Evolutionary conservation across 768 basidiomycete genomes (phyloP).

Genomic region (Tulasnella sp.): DNA sequence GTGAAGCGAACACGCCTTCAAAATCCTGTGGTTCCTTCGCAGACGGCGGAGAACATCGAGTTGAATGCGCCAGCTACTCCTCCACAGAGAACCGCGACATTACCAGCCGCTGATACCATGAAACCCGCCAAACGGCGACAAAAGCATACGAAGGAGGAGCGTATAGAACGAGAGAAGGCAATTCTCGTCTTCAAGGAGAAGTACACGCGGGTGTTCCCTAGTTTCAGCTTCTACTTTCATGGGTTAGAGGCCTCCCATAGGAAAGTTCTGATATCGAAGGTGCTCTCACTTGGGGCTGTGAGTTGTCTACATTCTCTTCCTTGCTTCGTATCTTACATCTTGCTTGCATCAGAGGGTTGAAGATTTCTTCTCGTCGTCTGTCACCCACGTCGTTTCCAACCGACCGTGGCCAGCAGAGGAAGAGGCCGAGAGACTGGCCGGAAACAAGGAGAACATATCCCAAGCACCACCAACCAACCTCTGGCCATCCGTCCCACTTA

Average conservation of each 20-base stretch:
- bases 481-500: neutral
- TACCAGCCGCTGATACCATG: neutral
- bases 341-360: conserved; percentile 51
- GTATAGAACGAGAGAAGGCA: conserved; percentile 20
- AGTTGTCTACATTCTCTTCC: conserved; percentile 26
- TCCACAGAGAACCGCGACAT: conserved; percentile 2
- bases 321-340: conserved; percentile 7
- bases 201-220: conserved; percentile 75
- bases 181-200: conserved; percentile 61
- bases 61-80: neutral
- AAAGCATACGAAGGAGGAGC: conserved; percentile 17
- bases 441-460: conserved; percentile 23
- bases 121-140: conserved; percentile 1
- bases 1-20: conserved; percentile 9
- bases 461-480: neutral
- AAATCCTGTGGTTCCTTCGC: conserved; percentile 1
- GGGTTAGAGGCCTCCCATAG: conserved; percentile 34
- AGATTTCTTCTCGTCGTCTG: conserved; percentile 72
- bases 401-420: conserved; percentile 26
- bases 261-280: conserved; percentile 39
- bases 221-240: conserved; percentile 79
- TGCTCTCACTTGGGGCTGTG: conserved; percentile 66
- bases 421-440: conserved; percentile 23
- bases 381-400: conserved; percentile 81
- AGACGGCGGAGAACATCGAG: neutral